Conservation (phyloP, 768 basidiomycete species). For the Suillus hirtellus region DNA sequence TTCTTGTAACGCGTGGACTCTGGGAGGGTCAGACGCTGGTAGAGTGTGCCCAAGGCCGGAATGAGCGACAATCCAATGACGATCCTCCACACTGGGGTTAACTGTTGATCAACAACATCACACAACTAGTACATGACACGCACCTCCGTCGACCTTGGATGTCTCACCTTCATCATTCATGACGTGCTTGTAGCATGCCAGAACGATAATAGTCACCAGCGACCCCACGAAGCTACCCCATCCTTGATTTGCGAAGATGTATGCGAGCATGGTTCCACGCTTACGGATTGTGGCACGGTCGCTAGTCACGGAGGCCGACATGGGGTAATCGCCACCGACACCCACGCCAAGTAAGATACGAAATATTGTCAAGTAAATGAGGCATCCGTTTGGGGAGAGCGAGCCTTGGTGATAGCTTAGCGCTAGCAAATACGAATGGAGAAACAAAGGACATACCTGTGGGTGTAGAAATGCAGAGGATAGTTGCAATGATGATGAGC, state of each 20-base stretch:
- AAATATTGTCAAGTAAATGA: slow-evolving; percentile 66
- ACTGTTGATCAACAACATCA: slow-evolving; percentile 1
- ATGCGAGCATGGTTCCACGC: slow-evolving; percentile 72
- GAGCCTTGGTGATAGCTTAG: slow-evolving; percentile 32
- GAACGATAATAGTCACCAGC: slow-evolving; percentile 61
- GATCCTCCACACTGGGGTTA: slow-evolving; percentile 63
- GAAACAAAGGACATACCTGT: slow-evolving; percentile 39
- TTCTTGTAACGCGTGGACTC: slow-evolving; percentile 61
- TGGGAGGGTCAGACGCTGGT: slow-evolving; percentile 72
- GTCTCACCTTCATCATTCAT: slow-evolving; percentile 61
- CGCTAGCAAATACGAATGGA: neutral
- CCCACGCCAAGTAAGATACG: slow-evolving; percentile 78
- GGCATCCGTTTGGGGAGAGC: slow-evolving; percentile 48
- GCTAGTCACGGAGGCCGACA: slow-evolving; percentile 68
- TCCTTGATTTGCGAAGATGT: slow-evolving; percentile 77
- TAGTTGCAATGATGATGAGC: slow-evolving; percentile 78
- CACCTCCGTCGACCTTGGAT: slow-evolving; percentile 70
- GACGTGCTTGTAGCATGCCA: slow-evolving; percentile 59
- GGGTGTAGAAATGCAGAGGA: slow-evolving; percentile 64
- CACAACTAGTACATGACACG: slow-evolving; percentile 20
- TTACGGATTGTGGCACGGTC: slow-evolving; percentile 67
- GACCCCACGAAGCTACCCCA: slow-evolving; percentile 73
- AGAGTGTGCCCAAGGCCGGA: slow-evolving; percentile 73
- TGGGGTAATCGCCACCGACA: slow-evolving; percentile 79
- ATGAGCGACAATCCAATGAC: slow-evolving; percentile 71